Evolutionary conservation across 208 protist species (phyloP), one percentile per base, ranked within the genome.

Genomic region (Strigomonas culicis): DNA sequence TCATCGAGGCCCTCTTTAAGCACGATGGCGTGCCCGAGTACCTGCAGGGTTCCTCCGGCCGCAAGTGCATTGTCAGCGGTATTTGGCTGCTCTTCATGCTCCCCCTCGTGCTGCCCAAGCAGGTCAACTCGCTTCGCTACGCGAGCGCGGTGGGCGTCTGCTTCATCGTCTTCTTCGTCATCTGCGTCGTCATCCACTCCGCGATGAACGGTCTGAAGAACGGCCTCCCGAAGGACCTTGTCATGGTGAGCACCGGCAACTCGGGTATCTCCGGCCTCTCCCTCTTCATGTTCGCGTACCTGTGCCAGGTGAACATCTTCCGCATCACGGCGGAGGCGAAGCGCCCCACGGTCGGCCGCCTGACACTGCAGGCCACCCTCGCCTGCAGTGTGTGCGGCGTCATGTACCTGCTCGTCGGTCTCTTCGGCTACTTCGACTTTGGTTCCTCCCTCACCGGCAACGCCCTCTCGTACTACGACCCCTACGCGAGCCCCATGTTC

Each of bases 361-460:
- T 88, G 21, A 84, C 77, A n/a, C 28, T 77, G 22, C 60, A 67
- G 52, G 56, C 73, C 0, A 47, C 61, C 47, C 36, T 82, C 36
- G 70, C 65, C 32, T 87, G 82, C 61, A 44, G 44, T 3, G 30
- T 68, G 7, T 83, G 74, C 31, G 55, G 69, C 25, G 21, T 81
- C 27, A 56, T 93, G 6, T 93, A 93, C 73, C 34, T 75, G 39
- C 30, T 88, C 13, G 51, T 65, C 17, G 83, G 83, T 34, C 22
- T 88, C 31, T 88, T 89, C 52, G 83, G 80, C 28, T 88, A 89
- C 68, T 52, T 74, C 27, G 80, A 88, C 49, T 93, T 90, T 68
- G 80, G 67, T 31, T 46, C 28, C 24, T 13, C 30, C n/a, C 61
- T 84, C 31, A 49, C 44, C 11, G 77, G 79, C 44, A 77, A 72